A percentile compares a stretch with the other conserved stretches of the same genome.
These are phyloP conservation scores for Gliomastix tumulicola DNA, from an alignment of 2,329 filamentous ascomycete species.

Conservation along the genomic window DNA sequence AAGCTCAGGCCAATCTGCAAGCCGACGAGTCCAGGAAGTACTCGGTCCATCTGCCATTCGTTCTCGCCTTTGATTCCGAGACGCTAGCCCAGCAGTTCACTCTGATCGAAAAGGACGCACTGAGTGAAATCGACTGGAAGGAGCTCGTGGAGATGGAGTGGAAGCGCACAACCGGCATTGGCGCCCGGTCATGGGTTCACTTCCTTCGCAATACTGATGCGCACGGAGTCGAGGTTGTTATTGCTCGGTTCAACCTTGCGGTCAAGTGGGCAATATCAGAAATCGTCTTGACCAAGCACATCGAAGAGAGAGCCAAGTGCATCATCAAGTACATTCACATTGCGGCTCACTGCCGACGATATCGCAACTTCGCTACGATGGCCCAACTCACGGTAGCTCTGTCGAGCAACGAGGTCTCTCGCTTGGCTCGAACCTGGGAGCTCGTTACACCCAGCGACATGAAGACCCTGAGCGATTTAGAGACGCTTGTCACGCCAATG, in stretches of 20 bases:
- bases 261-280: constrained; percentile 83
- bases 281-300: constrained; percentile 64
- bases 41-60: constrained; percentile 66
- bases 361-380: constrained; percentile 79
- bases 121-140: constrained; percentile 85
- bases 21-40: constrained; percentile 25
- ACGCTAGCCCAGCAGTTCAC: constrained; percentile 77
- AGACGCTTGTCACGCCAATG: constrained; percentile 67
- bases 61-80: constrained; percentile 74
- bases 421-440: constrained; percentile 64
- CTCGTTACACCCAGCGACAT: constrained; percentile 60
- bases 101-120: constrained; percentile 76
- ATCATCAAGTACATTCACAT: constrained; percentile 81
- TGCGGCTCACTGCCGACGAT: constrained; percentile 64
- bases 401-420: constrained; percentile 63
- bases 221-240: constrained; percentile 73
- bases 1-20: no score
- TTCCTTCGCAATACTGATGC: constrained; percentile 68
- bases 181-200: constrained; percentile 73
- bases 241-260: constrained; percentile 81
- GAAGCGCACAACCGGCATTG: constrained; percentile 60
- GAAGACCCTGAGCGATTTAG: constrained; percentile 60
- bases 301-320: constrained; percentile 67
- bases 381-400: constrained; percentile 74
- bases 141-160: constrained; percentile 78